Percentiles rank a stretch among this genome's conserved stretches.
phyloP scores from a whole-genome alignment of 768 basidiomycete species.

The Russula foetens region DNA sequence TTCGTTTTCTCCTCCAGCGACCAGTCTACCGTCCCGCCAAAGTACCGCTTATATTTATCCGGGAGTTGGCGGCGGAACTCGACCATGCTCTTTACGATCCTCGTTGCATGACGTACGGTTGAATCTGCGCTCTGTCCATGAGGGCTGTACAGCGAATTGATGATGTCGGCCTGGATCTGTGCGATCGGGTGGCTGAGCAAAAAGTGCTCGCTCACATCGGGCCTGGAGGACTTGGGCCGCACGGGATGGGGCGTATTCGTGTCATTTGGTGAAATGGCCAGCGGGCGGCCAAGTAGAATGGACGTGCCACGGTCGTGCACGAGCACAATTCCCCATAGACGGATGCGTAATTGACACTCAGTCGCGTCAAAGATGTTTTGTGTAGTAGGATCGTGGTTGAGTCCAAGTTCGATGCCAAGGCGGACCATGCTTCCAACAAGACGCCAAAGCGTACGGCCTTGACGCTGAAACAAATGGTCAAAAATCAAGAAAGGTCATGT shows the following conservation, averaged over 20 bases:
- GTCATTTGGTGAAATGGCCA: slow-evolving; percentile 76
- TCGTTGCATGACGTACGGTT: slow-evolving; percentile 66
- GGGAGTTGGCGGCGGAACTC: slow-evolving; percentile 64
- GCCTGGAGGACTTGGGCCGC: slow-evolving; percentile 34
- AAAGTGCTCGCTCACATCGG: slow-evolving; percentile 73
- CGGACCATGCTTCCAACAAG: slow-evolving; percentile 80
- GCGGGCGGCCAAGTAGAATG: slow-evolving; percentile 76
- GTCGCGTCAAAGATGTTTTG: slow-evolving; percentile 64
- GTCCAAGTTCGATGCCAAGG: slow-evolving; percentile 72
- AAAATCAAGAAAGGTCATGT: slow-evolving; percentile 2
- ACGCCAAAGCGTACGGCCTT: slow-evolving; percentile 86
- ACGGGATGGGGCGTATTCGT: slow-evolving; percentile 71
- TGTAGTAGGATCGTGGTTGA: slow-evolving; percentile 76
- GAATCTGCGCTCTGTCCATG: slow-evolving; percentile 59
- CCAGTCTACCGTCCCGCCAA: slow-evolving; percentile 75
- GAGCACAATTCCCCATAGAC: slow-evolving; percentile 79
- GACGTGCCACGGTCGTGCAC: slow-evolving; percentile 86
- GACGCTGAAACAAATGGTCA: slow-evolving; percentile 43
- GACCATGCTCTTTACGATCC: slow-evolving; percentile 71
- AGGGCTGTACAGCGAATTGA: slow-evolving; percentile 77
- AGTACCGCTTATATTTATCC: slow-evolving; percentile 65
- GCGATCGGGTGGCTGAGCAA: slow-evolving; percentile 65
- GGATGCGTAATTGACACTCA: slow-evolving; percentile 71
- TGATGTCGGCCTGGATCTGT: slow-evolving; percentile 84
- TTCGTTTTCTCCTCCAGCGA: slow-evolving; percentile 51